Evolutionary conservation across 78 protist genomes (phyloP), one percentile per base, ranked within the genome.

Genomic region (Bodo saltans): DNA sequence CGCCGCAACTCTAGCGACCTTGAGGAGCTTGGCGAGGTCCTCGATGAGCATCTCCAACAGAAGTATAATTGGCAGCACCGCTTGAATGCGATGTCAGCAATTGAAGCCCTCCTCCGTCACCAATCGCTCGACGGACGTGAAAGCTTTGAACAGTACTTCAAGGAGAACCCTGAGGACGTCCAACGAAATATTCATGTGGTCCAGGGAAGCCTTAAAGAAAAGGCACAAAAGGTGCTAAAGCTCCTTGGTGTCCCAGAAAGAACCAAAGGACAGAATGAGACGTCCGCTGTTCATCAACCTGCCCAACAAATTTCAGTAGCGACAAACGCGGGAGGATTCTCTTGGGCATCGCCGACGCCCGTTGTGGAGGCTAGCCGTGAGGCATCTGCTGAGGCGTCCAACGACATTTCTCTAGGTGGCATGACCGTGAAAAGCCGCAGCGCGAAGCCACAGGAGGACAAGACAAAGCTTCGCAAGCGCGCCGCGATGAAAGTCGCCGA

Each of bases 131-230:
- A 32, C 41, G 81, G 8, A 8, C 69, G 35, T 32, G n/a, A 47
- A 17, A 8, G n/a, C n/a, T 17, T 47, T 17, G 17, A 2, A 8
- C 69, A 76, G 1, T 76, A 76, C 69, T 76, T 76, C 69, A 39
- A 4, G 39, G 81, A 76, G 60, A 76, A 76, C 69, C 81, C 81
- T 8, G 81, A 76, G 41, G 81, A 76, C 81, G 42, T 76, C 41
- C 81, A 76, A 38, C 35, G 41, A 29, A 76, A 76, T 27, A 28
- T 37, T 17, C 11, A 47, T 38, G 81, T 76, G 39, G 69, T 76
- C 39, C 81, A 76, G 25, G 35, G 69, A 3, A 37, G 69, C 27
- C 42, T 76, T 23, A 76, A 76, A 38, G 67, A 76, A 1, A 76
- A 76, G 35, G 81, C 81, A 38, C 38, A 4, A 38, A 76, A 40